phyloP scores from a whole-genome alignment of 1,284 basidiomycete genomes.

The Cutaneotrichosporon cutaneum region DNA sequence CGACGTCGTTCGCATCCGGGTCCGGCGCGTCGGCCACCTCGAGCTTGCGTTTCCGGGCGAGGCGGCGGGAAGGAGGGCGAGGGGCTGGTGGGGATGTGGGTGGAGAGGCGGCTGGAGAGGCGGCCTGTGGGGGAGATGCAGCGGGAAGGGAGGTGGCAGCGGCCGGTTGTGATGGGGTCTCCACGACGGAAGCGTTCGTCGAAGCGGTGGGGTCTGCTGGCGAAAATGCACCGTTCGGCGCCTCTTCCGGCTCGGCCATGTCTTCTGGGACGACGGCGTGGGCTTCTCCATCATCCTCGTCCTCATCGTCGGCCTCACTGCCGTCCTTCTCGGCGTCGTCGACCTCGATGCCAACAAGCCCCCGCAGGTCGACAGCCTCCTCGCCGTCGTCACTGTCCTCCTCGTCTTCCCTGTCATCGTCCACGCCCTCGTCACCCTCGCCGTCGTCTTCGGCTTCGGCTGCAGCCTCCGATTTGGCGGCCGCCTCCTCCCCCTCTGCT shows the following conservation, averaged over 20 bases:
- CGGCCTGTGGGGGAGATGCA: neutral
- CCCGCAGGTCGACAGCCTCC: neutral
- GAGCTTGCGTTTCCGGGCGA: constrained; percentile 22
- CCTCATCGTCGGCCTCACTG: neutral
- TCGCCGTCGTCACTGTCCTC: neutral
- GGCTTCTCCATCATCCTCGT: neutral
- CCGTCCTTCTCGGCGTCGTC: neutral
- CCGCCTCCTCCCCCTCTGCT: neutral
- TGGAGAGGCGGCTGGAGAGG: neutral
- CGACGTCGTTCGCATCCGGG: constrained; percentile 51
- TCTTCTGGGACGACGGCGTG: neutral
- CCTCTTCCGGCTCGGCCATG: neutral
- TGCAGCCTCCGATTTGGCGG: neutral
- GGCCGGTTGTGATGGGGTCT: neutral
- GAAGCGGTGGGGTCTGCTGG: neutral
- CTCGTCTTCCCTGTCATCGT: neutral
- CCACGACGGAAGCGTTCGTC: neutral
- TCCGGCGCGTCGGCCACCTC: constrained; percentile 30
- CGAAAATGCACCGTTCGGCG: neutral
- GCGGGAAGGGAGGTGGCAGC: neutral
- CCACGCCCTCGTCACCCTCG: neutral
- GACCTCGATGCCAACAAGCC: constrained; percentile 1
- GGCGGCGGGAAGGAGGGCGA: constrained; percentile 27
- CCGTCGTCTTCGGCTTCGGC: neutral
- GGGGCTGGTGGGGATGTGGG: constrained; percentile 3